Percentiles rank a stretch among this genome's conserved stretches.
These are phyloP conservation scores for Mrakia hoshinonis DNA, from an alignment of 768 basidiomycete species.

Conservation along the genomic window DNA sequence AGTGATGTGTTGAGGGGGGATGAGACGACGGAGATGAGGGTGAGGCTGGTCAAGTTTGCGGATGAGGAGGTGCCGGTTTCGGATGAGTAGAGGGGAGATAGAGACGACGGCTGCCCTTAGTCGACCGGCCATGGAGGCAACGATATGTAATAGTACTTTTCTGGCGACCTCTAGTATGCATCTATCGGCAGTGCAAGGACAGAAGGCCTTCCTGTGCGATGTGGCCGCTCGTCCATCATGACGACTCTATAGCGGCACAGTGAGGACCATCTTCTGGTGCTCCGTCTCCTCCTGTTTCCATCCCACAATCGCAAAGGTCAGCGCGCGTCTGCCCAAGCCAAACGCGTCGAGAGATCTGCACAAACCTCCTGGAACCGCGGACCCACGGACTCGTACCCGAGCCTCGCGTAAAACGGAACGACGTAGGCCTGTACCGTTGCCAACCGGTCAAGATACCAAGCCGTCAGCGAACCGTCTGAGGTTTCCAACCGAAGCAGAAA, in stretches of 20 bases:
- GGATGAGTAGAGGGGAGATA: not conserved
- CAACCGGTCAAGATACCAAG: no score
- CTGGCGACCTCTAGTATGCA: no score
- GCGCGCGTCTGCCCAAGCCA: not conserved
- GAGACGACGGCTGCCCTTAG: not conserved
- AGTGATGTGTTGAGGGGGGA: conserved; percentile 88
- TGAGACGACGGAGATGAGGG: conserved; percentile 85
- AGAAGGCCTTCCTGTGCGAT: no score
- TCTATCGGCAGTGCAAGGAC: no score
- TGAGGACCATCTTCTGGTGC: conserved; percentile 28
- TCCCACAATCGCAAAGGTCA: not conserved
- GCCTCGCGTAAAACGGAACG: conserved; percentile 25
- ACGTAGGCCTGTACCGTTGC: conserved; percentile 23
- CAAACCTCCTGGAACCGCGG: conserved; percentile 22
- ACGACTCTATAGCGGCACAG: not conserved
- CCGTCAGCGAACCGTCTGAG: no score
- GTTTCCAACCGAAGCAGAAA: not conserved
- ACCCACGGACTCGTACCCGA: conserved; percentile 16
- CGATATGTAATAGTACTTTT: no score
- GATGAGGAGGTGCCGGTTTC: conserved; percentile 70
- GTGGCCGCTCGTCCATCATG: no score
- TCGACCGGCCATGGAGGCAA: not conserved
- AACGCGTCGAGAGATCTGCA: not conserved
- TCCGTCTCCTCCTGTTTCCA: conserved; percentile 20
- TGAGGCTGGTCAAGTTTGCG: conserved; percentile 77